phyloP scores from a whole-genome alignment of 768 basidiomycete genomes.

The Leccinum arenicola region DNA sequence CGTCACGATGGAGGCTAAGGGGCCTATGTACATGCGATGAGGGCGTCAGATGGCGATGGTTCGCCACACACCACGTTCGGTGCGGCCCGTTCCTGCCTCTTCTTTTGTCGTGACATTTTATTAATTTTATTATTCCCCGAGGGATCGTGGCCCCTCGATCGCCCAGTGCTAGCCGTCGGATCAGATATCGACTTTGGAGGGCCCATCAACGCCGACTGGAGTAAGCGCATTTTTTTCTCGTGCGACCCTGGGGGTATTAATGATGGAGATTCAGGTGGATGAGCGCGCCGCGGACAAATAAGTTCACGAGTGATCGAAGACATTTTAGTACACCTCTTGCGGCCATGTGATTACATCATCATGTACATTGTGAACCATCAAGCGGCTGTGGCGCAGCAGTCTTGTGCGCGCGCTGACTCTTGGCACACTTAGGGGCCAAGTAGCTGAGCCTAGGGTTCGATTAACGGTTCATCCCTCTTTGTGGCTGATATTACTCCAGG shows the following conservation, averaged over 20 bases:
- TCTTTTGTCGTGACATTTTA: background rate
- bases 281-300: constrained; percentile 14
- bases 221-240: background rate
- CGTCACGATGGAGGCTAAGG: background rate
- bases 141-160: constrained; percentile 7
- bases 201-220: background rate
- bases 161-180: constrained; percentile 8
- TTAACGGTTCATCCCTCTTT: constrained; percentile 2
- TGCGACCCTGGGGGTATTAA: background rate
- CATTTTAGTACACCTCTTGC: background rate
- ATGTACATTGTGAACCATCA: background rate
- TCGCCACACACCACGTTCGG: constrained; percentile 7
- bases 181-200: constrained; percentile 1
- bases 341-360: background rate
- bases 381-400: constrained; percentile 13
- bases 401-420: background rate
- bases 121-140: background rate
- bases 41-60: constrained; percentile 1
- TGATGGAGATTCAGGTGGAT: background rate
- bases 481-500: constrained; percentile 21
- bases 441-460: background rate
- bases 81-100: background rate
- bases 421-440: background rate
- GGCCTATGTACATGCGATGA: constrained; percentile 3
- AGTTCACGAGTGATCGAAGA: background rate